Conservation (phyloP, 129 eudicot genomes). For the Flaveria bidentis region DNA sequence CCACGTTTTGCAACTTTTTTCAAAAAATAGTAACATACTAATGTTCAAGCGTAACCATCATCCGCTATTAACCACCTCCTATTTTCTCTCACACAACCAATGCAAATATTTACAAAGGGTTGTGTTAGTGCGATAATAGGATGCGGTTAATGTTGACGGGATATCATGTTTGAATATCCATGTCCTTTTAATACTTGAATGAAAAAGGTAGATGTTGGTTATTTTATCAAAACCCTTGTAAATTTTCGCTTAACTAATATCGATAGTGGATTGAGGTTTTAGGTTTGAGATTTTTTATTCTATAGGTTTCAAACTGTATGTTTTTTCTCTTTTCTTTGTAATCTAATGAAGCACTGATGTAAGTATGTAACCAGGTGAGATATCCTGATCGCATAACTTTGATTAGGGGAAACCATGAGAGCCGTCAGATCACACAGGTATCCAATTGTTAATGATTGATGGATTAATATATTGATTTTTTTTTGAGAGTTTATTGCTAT, state of each 20-base stretch:
- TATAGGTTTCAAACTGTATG: background rate
- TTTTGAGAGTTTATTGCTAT: conserved; percentile 20
- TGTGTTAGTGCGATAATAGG: background rate
- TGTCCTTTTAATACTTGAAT: background rate
- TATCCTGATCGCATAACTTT: conserved; percentile 98
- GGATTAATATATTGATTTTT: background rate
- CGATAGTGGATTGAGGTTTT: background rate
- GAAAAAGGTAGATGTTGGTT: background rate
- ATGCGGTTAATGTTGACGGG: background rate
- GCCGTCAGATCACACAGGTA: conserved; percentile 99
- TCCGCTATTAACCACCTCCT: background rate
- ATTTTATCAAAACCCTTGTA: background rate
- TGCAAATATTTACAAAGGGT: background rate
- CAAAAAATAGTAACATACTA: background rate
- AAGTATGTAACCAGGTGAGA: conserved; percentile 81
- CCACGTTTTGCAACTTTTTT: background rate
- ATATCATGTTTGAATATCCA: background rate
- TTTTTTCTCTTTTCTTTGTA: conserved; percentile 23
- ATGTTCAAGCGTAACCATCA: background rate
- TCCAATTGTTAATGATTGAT: conserved; percentile 4
- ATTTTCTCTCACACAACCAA: background rate
- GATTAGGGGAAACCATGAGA: conserved; percentile 97
- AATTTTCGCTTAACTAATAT: background rate
- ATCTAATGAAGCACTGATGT: conserved; percentile 32
- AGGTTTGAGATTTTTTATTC: background rate